A percentile compares a stretch with the other conserved stretches of the same genome.
Evolutionary conservation across 352 stramenopile species (phyloP).

Genomic region (Pythium apleroticum): DNA sequence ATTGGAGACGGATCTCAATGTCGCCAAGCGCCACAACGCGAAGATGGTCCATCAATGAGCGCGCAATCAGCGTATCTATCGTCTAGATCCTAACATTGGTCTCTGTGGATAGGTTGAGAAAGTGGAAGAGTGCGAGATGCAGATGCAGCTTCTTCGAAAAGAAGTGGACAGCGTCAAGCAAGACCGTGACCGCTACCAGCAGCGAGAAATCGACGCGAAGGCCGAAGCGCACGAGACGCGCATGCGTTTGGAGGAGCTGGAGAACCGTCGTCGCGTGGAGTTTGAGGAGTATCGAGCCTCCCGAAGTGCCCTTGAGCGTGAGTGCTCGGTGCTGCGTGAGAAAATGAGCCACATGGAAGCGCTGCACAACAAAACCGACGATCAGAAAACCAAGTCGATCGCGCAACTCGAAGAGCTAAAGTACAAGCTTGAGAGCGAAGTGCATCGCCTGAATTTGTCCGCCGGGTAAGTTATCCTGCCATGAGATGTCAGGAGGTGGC

Average conservation of each 20-base stretch:
- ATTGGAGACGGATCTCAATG: conserved; percentile 39
- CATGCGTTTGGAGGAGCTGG: conserved; percentile 70
- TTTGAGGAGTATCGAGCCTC: conserved; percentile 68
- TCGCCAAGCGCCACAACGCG: conserved; percentile 43
- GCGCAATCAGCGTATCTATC: too few species aligned
- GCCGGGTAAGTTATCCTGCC: conserved; percentile 44
- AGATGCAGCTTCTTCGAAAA: conserved; percentile 45
- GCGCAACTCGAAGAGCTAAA: conserved; percentile 61
- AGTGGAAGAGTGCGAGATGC: conserved; percentile 49
- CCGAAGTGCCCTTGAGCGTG: conserved; percentile 51
- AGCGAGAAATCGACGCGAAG: conserved; percentile 60
- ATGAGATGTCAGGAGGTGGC: too few species aligned
- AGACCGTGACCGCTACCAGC: conserved; percentile 62
- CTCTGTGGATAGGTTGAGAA: conserved; percentile 37
- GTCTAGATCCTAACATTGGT: neutral
- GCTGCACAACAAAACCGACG: conserved; percentile 39
- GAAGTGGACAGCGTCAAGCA: conserved; percentile 47
- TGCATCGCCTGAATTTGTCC: conserved; percentile 44
- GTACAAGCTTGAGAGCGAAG: conserved; percentile 55
- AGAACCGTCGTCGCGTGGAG: conserved; percentile 57
- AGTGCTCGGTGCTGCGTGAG: conserved; percentile 48
- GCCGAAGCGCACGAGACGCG: conserved; percentile 55
- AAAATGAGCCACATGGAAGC: conserved; percentile 52
- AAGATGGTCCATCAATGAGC: conserved; percentile 42
- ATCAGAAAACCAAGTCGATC: conserved; percentile 59